phyloP scores from a whole-genome alignment of 2,329 filamentous ascomycete species.

The Cytospora piceae region DNA sequence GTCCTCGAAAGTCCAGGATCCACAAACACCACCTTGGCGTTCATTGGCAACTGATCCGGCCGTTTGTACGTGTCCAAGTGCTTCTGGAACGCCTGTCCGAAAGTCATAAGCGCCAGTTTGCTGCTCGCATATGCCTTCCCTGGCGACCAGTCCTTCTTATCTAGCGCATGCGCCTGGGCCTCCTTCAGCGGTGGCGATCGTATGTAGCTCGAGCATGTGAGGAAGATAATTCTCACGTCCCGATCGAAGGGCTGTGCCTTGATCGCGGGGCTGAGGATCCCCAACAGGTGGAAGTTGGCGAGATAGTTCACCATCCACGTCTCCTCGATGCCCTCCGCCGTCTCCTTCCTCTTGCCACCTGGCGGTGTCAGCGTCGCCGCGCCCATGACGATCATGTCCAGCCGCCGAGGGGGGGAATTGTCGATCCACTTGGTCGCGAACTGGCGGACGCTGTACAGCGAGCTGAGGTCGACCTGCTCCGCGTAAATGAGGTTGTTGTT shows the following conservation, averaged over 20 bases:
- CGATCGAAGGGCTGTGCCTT: slow-evolving; percentile 90
- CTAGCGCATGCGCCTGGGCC: slow-evolving; percentile 45
- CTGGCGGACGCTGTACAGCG: slow-evolving; percentile 84
- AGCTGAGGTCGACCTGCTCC: slow-evolving; percentile 88
- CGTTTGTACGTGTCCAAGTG: slow-evolving; percentile 83
- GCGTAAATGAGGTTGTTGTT: slow-evolving; percentile 90
- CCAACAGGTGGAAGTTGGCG: slow-evolving; percentile 91
- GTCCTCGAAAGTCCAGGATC: slow-evolving; percentile 87
- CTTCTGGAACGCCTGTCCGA: slow-evolving; percentile 89
- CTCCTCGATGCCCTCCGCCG: slow-evolving; percentile 79
- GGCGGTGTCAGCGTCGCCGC: slow-evolving; percentile 76
- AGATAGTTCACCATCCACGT: slow-evolving; percentile 96
- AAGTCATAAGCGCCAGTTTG: slow-evolving; percentile 83
- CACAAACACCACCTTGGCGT: slow-evolving; percentile 80
- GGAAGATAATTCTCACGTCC: slow-evolving; percentile 85
- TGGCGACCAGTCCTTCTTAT: slow-evolving; percentile 58
- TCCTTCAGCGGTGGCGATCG: slow-evolving; percentile 69
- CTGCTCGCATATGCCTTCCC: slow-evolving; percentile 64
- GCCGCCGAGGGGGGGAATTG: slow-evolving; percentile 82
- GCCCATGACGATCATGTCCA: slow-evolving; percentile 91
- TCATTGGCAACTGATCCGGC: slow-evolving; percentile 81
- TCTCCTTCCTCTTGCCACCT: slow-evolving; percentile 62
- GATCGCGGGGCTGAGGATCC: slow-evolving; percentile 87
- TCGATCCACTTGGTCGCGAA: slow-evolving; percentile 99
- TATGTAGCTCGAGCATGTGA: slow-evolving; percentile 89